phyloP scores from a whole-genome alignment of 371 early-diverging fungal genomes.

The Capillidium rhysosporum region DNA sequence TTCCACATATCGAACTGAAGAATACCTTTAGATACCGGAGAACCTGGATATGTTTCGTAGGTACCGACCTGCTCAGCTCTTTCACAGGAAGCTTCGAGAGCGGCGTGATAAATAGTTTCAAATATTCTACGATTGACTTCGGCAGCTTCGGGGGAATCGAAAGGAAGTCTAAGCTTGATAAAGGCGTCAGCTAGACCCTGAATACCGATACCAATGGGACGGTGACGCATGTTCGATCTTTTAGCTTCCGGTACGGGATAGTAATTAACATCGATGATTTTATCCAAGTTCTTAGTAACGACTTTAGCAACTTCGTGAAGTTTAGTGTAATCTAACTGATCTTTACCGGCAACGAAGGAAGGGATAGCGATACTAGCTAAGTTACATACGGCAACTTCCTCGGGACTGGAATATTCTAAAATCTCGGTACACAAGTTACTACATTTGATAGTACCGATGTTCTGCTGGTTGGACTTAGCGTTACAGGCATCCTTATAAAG shows the following conservation, averaged over 20 bases:
- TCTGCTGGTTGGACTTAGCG: constrained; percentile 71
- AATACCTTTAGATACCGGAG: constrained; percentile 80
- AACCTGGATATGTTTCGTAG: constrained; percentile 83
- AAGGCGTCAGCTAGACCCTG: constrained; percentile 98
- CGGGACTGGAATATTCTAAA: constrained; percentile 86
- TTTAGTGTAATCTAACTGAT: constrained; percentile 44
- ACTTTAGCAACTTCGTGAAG: constrained; percentile 68
- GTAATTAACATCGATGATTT: constrained; percentile 93
- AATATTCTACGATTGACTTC: constrained; percentile 84
- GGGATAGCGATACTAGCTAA: constrained; percentile 95
- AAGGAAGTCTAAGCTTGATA: constrained; percentile 86
- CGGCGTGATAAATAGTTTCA: constrained; percentile 96
- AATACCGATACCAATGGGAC: constrained; percentile 98
- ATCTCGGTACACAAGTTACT: constrained; percentile 84
- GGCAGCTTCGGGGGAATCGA: constrained; percentile 85
- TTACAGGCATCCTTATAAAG: constrained; percentile 83
- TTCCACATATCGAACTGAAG: constrained; percentile 96
- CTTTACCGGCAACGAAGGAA: constrained; percentile 58
- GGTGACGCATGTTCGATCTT: constrained; percentile 81
- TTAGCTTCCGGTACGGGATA: constrained; percentile 91
- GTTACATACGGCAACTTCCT: constrained; percentile 99
- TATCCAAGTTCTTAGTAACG: constrained; percentile 83
- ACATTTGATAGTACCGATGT: constrained; percentile 92
- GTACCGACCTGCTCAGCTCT: constrained; percentile 67
- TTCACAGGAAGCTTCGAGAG: constrained; percentile 90